A percentile compares a stretch with the other conserved stretches of the same genome.
Conservation (phyloP, 1,284 basidiomycete species). For the Ustilago shanxiensis region DNA sequence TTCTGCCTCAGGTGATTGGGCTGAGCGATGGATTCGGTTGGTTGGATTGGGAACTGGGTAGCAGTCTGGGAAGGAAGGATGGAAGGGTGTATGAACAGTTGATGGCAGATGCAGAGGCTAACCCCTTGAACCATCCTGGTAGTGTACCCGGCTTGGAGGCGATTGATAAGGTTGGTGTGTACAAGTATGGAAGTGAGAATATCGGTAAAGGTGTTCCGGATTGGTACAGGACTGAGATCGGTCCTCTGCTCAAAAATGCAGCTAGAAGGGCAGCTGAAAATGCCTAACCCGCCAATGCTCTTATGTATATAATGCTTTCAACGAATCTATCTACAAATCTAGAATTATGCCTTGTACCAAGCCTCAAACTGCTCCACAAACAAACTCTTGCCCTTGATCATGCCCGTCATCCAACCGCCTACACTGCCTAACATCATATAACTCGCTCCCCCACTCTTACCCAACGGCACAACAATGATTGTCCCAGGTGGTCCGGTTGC, state of each 20-base stretch:
- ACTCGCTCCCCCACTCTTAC: constrained; percentile 39
- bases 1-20: constrained; percentile 79
- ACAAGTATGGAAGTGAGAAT: constrained; percentile 49
- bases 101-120: constrained; percentile 77
- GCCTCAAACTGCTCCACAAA: constrained; percentile 33
- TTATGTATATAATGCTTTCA: too few species aligned
- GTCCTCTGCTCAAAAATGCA: constrained; percentile 54
- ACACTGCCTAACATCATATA: constrained; percentile 28
- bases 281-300: constrained; percentile 41
- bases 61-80: constrained; percentile 77
- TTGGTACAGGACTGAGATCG: constrained; percentile 56
- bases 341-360: constrained; percentile 35
- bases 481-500: constrained; percentile 8
- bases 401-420: constrained; percentile 38
- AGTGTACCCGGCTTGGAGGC: constrained; percentile 20
- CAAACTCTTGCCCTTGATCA: constrained; percentile 47
- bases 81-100: constrained; percentile 80
- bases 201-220: constrained; percentile 60
- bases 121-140: constrained; percentile 76
- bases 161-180: constrained; percentile 52
- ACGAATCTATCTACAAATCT: constrained; percentile 1
- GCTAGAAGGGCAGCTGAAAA: constrained; percentile 28
- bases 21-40: constrained; percentile 82
- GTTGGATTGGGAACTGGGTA: constrained; percentile 79
- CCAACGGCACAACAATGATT: constrained; percentile 45